Evolutionary conservation across 2,329 filamentous ascomycete species (phyloP), one percentile per base, ranked within the genome.

Genomic region (Fusarium chlamydosporum): DNA sequence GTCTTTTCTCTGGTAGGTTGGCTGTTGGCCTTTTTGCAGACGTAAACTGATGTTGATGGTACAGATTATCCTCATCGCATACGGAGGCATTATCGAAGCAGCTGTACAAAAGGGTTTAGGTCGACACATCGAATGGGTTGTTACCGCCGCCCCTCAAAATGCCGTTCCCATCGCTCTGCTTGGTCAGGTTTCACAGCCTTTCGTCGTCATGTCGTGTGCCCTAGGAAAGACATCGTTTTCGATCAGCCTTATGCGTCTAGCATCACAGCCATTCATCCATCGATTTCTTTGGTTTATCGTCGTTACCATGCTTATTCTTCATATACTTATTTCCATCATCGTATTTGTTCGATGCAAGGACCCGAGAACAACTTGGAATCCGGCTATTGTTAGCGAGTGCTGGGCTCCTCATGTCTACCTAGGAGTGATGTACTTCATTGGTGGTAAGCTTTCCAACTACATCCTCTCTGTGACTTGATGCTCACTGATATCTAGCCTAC

Each of bases 141-240:
- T 69, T 4, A 15, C 11, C 23, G 34, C 47, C 16, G 35, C 12
- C 1, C 61, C 67, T 4, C 29, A 67, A 9, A 53, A 69, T 41
- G 53, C 66, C 7, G 53, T 69, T 4, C 37, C 66, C 1, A 34
- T 69, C 7, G 67, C 40, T 1, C 51, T 69, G 2, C 53, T 69
- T 0, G 67, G 67, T 0, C 67, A 69, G 20, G 23, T 59, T 3
- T 69, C 66, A 4, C 67, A 69, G 12, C 67, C 67, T 2, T 59
- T 69, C 1, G 67, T 69, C 20, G 27, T 69, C 29, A 70, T 69
- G 67, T 69, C 67, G 0, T 69, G 67, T 0, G 67, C 67, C 2
- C 6, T 70, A 4, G 67, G 67, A 15, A 69, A 69, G 45, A 64
- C 53, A 4, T 69, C 67, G 3, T 69, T 69, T 11, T 69, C 67